phyloP scores from a whole-genome alignment of 2,329 filamentous ascomycete species.

The Epichloe scottii region DNA sequence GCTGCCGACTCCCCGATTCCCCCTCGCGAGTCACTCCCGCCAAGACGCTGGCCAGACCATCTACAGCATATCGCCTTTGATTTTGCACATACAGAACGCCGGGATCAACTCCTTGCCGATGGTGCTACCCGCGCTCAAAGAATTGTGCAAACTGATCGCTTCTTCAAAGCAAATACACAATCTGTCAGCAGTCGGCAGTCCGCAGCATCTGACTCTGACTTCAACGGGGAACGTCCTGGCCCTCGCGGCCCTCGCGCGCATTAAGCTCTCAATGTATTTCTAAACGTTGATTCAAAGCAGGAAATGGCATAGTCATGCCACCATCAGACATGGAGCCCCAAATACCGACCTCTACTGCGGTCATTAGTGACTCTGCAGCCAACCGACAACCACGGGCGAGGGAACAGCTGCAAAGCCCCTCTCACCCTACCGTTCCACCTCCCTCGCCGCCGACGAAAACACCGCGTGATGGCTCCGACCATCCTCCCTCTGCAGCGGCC shows the following conservation, averaged over 20 bases:
- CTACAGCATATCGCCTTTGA: not conserved
- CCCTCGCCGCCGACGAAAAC: conserved; percentile 9
- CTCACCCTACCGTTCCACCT: conserved; percentile 7
- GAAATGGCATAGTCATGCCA: conserved; percentile 33
- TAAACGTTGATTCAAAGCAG: conserved; percentile 22
- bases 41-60: not conserved
- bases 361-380: conserved; percentile 24
- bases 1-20: not conserved
- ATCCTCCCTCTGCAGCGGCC: not conserved
- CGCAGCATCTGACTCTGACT: not conserved
- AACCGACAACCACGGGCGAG: conserved; percentile 17
- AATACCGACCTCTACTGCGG: conserved; percentile 12
- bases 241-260: not conserved
- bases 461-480: not conserved
- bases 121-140: not conserved
- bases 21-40: not conserved
- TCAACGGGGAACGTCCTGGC: not conserved
- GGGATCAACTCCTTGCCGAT: not conserved
- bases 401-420: conserved; percentile 8
- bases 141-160: not conserved
- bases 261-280: conserved; percentile 18
- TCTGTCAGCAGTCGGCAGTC: too few species aligned
- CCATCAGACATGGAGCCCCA: conserved; percentile 34
- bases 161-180: not conserved
- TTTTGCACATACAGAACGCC: not conserved